These are phyloP conservation scores for Prunus mira DNA, from an alignment of 306 rosid species.

Conservation along the genomic window DNA sequence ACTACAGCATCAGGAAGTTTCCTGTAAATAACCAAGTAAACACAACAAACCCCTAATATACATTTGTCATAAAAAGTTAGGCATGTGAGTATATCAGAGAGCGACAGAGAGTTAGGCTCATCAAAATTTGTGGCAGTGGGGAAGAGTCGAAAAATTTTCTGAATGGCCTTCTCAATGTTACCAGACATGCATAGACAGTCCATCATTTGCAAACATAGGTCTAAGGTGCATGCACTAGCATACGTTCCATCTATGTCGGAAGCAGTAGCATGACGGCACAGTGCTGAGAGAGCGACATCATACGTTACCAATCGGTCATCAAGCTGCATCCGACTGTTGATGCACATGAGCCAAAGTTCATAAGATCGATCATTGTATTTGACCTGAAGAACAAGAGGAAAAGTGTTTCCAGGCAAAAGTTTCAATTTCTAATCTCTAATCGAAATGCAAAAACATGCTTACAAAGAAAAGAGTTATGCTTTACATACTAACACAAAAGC, in stretches of 20 bases:
- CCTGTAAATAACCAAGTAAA: slow-evolving; percentile 90
- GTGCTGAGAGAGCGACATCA: slow-evolving; percentile 62
- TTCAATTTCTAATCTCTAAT: slow-evolving; percentile 30
- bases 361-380: slow-evolving; percentile 65
- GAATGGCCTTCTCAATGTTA: slow-evolving; percentile 70
- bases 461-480: background rate
- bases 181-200: slow-evolving; percentile 86
- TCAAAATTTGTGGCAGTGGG: slow-evolving; percentile 35
- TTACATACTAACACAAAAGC: background rate
- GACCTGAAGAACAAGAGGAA: slow-evolving; percentile 59
- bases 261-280: slow-evolving; percentile 50
- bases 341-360: slow-evolving; percentile 89
- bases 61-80: slow-evolving; percentile 84
- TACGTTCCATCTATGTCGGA: slow-evolving; percentile 37
- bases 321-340: slow-evolving; percentile 68
- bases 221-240: slow-evolving; percentile 79
- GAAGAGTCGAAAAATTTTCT: slow-evolving; percentile 53
- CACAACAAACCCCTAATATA: slow-evolving; percentile 88
- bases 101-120: slow-evolving; percentile 44
- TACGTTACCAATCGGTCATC: slow-evolving; percentile 66
- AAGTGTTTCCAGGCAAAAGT: slow-evolving; percentile 46
- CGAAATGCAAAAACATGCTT: slow-evolving; percentile 16
- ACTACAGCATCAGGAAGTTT: slow-evolving; percentile 76
- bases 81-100: slow-evolving; percentile 65
- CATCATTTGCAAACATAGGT: slow-evolving; percentile 85